phyloP scores from a whole-genome alignment of 768 basidiomycete genomes.

The Lactarius deliciosus region DNA sequence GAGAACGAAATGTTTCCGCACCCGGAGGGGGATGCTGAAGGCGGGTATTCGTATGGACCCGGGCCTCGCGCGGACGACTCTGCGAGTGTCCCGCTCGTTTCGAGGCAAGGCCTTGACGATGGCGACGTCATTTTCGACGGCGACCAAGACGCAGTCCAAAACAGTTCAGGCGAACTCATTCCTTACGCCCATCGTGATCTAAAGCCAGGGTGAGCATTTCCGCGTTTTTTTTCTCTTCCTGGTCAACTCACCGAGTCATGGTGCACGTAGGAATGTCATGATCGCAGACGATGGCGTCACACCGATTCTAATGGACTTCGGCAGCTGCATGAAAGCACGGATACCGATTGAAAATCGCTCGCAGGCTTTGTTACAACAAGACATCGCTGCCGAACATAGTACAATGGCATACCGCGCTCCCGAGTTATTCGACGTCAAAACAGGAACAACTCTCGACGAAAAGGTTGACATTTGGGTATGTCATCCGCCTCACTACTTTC shows the following conservation, averaged over 20 bases:
- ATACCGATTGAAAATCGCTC: slow-evolving; percentile 78
- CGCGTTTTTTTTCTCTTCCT: neutral
- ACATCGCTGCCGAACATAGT: slow-evolving; percentile 96
- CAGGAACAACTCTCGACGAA: slow-evolving; percentile 81
- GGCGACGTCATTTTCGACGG: slow-evolving; percentile 74
- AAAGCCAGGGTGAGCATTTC: slow-evolving; percentile 79
- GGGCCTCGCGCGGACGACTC: slow-evolving; percentile 27
- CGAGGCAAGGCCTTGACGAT: slow-evolving; percentile 50
- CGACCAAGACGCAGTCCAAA: slow-evolving; percentile 64
- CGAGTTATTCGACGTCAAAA: slow-evolving; percentile 97
- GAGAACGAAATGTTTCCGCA: slow-evolving; percentile 73
- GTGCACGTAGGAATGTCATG: slow-evolving; percentile 81
- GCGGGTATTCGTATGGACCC: slow-evolving; percentile 68
- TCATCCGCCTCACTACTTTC: slow-evolving; percentile 11
- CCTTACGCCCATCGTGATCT: slow-evolving; percentile 97
- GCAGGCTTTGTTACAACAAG: slow-evolving; percentile 90
- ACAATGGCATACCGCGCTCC: slow-evolving; percentile 99
- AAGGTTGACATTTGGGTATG: slow-evolving; percentile 96
- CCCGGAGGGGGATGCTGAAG: slow-evolving; percentile 71
- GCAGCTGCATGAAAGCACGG: slow-evolving; percentile 84
- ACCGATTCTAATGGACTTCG: slow-evolving; percentile 98
- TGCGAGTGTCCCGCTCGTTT: slow-evolving; percentile 56
- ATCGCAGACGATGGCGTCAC: slow-evolving; percentile 81
- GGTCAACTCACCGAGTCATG: neutral
- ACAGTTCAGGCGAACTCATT: slow-evolving; percentile 48